Conservation (phyloP, 1,139 yeast genomes). For the Lodderomyces metapsilosis region DNA sequence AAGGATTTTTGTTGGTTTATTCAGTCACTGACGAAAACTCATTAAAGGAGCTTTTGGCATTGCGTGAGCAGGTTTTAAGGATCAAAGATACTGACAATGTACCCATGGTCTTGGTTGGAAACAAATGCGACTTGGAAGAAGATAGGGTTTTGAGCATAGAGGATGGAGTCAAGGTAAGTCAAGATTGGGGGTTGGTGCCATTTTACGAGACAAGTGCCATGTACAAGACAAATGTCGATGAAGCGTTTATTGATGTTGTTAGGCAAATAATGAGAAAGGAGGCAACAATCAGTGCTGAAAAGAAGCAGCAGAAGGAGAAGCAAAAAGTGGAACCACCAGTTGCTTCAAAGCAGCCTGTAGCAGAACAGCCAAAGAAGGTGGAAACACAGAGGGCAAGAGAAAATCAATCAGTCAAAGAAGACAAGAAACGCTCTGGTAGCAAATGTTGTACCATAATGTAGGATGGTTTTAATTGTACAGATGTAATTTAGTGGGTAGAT, state of each 20-base stretch:
- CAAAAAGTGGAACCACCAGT: conserved; percentile 12
- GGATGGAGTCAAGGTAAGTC: conserved; percentile 81
- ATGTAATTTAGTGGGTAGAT: not conserved
- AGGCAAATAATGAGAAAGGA: conserved; percentile 83
- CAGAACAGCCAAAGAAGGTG: conserved; percentile 2
- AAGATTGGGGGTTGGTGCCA: conserved; percentile 84
- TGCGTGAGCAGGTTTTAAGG: conserved; percentile 84
- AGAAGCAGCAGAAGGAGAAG: conserved; percentile 36
- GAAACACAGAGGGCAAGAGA: conserved; percentile 10
- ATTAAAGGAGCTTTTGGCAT: conserved; percentile 73
- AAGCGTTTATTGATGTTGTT: conserved; percentile 86
- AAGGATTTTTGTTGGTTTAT: conserved; percentile 84
- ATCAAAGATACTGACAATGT: conserved; percentile 79
- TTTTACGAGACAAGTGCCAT: conserved; percentile 95
- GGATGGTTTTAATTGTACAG: not conserved
- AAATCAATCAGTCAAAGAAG: conserved; percentile 14
- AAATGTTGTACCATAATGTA: conserved; percentile 21
- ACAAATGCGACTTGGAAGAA: conserved; percentile 76
- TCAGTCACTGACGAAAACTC: conserved; percentile 88
- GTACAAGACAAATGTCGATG: conserved; percentile 85
- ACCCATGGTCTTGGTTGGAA: conserved; percentile 87
- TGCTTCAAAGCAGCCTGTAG: conserved; percentile 3
- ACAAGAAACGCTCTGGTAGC: conserved; percentile 12
- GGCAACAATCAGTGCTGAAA: conserved; percentile 48
- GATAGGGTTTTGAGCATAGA: conserved; percentile 76